phyloP scores from a whole-genome alignment of 139 green algal genomes.

The Pseudopediastrum boryanum region DNA sequence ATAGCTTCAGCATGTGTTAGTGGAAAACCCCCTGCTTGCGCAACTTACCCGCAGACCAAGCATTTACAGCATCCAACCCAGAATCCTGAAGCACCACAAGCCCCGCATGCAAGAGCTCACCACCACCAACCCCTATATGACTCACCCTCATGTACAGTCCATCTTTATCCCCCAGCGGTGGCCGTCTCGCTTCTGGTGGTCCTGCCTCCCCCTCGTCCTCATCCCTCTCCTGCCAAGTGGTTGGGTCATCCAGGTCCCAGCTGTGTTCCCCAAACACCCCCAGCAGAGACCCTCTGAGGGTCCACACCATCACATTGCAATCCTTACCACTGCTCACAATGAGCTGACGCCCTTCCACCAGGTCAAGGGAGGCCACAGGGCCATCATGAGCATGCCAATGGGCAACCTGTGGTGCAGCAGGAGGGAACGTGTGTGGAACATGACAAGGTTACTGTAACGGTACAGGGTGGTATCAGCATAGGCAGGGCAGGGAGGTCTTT shows the following conservation, averaged over 20 bases:
- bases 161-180: slow-evolving; percentile 29
- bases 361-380: slow-evolving; percentile 53
- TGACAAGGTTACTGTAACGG: not conserved
- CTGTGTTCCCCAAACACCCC: slow-evolving; percentile 63
- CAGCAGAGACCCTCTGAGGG: slow-evolving; percentile 55
- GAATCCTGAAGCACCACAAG: not conserved
- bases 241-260: slow-evolving; percentile 54
- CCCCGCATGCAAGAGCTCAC: not conserved
- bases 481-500: no score
- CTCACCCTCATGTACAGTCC: slow-evolving; percentile 39
- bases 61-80: not conserved
- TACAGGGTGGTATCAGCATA: no score
- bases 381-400: slow-evolving; percentile 61
- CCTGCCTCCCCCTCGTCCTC: slow-evolving; percentile 22
- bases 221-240: slow-evolving; percentile 54
- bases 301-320: slow-evolving; percentile 71
- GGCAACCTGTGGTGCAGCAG: slow-evolving; percentile 22
- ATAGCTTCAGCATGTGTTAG: no score
- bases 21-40: no score
- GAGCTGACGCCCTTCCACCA: slow-evolving; percentile 50
- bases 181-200: no score
- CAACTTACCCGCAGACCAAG: not conserved
- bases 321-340: slow-evolving; percentile 65
- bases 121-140: not conserved
- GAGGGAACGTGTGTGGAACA: not conserved